Evolutionary conservation across 345 rosid species (phyloP), one percentile per base, ranked within the genome.

Genomic region (Hirschfeldia incana): DNA sequence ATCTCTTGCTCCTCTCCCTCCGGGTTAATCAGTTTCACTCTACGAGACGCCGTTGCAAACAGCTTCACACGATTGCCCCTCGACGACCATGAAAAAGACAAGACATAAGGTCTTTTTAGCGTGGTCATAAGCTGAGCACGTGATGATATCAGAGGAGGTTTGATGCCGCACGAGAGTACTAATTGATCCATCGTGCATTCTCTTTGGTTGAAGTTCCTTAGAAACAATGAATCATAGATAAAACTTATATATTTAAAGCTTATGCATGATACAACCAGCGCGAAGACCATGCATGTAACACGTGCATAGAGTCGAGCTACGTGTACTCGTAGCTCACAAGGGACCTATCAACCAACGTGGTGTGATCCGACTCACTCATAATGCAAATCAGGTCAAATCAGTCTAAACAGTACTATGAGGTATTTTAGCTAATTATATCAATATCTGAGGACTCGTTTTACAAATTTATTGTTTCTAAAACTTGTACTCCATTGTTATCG

Each of bases 401-500:
- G n/a, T 46, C 51, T 0, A 49, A 61, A 33, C 21, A 46, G 30
- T 61, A 69, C 44, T 7, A 34, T 12, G 21, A 4, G 30, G 9
- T 65, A 4, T 37, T 8, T 29, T 2, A 15, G 26, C 27, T 65
- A 78, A 2, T 12, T 2, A 55, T 51, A 51, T 4, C 21, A 16
- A 36, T n/a, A 0, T 0, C 3, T 0, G 64, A 59, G 64, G 64
- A 27, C 64, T 59, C 27, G 0, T 27, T 2, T 11, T 51, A 32
- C 3, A 77, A 71, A 36, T n/a, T 34, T 39, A 39, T 1, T 49
- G 2, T 58, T 59, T 30, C 27, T 17, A 44, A 5, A 37, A 10
- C 27, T 13, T 16, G 59, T 69, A 55, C 27, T 26, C 75, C 83
- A 74, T 51, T 80, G 75, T 63, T 74, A 63, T 74, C 78, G 70